A percentile compares a stretch with the other conserved stretches of the same genome.
Conservation (phyloP, 768 basidiomycete genomes). For the Termitomyces titanicus region DNA sequence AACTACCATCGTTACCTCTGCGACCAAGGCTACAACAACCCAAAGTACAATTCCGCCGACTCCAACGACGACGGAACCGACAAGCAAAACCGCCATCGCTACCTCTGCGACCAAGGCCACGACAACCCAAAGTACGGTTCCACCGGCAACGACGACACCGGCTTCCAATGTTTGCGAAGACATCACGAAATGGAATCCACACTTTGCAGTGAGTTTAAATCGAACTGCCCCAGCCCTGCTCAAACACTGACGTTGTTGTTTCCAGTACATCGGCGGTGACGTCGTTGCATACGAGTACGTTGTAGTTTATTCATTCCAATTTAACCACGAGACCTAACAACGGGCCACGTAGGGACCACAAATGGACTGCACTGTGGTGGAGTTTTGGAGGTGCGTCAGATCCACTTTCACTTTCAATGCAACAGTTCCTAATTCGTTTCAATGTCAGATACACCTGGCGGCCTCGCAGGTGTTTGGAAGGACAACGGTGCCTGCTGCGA, state of each 20-base stretch:
- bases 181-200: background rate
- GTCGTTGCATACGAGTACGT: constrained; percentile 4
- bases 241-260: background rate
- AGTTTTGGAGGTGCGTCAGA: constrained; percentile 4
- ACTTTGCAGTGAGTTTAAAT: background rate
- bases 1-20: background rate
- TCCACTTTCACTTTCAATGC: background rate
- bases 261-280: constrained; percentile 3
- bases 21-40: background rate
- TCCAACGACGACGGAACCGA: no score
- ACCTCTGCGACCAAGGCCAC: background rate
- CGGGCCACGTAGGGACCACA: background rate
- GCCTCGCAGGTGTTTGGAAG: constrained; percentile 7
- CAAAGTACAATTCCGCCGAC: background rate
- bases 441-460: constrained; percentile 6
- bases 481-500: constrained; percentile 6
- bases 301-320: background rate
- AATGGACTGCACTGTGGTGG: constrained; percentile 14
- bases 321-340: background rate
- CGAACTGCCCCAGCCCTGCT: background rate
- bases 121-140: background rate
- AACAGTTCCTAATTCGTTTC: no score
- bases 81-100: no score
- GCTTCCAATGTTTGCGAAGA: background rate
- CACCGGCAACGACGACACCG: background rate